phyloP scores from a whole-genome alignment of 2,329 filamentous ascomycete genomes.

The Blumeria hordei region DNA sequence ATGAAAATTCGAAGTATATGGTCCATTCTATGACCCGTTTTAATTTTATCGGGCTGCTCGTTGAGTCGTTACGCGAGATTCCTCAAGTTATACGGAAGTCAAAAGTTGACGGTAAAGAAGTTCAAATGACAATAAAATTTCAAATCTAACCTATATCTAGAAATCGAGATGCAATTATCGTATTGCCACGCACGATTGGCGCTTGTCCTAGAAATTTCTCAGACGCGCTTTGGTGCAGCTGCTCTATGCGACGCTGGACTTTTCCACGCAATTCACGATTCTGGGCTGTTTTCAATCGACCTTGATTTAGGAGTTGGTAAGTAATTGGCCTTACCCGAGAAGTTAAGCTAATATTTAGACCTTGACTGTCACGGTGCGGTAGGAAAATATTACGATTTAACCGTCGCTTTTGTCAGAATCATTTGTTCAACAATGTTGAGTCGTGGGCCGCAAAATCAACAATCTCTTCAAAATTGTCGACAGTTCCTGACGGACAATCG shows the following conservation, averaged over 20 bases:
- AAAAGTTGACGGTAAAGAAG: constrained; percentile 24
- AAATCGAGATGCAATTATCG: constrained; percentile 17
- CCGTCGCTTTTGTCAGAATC: constrained; percentile 59
- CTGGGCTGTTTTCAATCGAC: constrained; percentile 69
- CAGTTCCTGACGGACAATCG: constrained; percentile 65
- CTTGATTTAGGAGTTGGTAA: constrained; percentile 65
- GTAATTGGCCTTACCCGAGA: constrained; percentile 5
- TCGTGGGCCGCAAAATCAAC: constrained; percentile 56
- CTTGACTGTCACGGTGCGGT: constrained; percentile 11
- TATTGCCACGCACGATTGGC: constrained; percentile 50
- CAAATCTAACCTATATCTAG: constrained; percentile 3
- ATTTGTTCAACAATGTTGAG: constrained; percentile 62
- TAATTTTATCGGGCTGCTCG: constrained; percentile 75
- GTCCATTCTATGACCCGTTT: constrained; percentile 60
- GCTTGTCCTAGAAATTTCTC: constrained; percentile 61
- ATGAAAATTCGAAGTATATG: constrained; percentile 48
- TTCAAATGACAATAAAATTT: neutral
- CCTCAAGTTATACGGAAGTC: constrained; percentile 44
- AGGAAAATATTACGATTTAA: constrained; percentile 38
- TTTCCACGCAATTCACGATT: constrained; percentile 57
- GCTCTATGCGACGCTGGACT: constrained; percentile 76
- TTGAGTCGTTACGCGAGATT: constrained; percentile 65
- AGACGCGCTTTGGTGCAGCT: constrained; percentile 63
- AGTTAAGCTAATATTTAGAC: constrained; percentile 8
- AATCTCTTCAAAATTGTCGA: constrained; percentile 46